Evolutionary conservation across 179 eudicot genomes (phyloP), one percentile per base, ranked within the genome.

Genomic region (Monotropa hypopitys): DNA sequence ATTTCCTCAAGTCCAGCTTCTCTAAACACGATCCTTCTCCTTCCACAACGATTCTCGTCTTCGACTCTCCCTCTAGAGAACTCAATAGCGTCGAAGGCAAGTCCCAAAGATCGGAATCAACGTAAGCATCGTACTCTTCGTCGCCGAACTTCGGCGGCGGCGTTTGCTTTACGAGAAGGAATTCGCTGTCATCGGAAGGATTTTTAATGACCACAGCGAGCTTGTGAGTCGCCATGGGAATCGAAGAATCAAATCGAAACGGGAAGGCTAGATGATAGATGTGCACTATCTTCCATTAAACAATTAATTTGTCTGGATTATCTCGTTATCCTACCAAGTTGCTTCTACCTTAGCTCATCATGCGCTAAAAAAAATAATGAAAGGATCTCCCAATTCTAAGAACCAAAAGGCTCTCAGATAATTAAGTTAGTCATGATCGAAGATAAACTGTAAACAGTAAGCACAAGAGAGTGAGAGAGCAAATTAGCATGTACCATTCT

Each of bases 71-170:
- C 65, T 86, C 84, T 6, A 81, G 65, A 2, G 80, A 40, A 56
- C 20, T 63, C 79, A 92, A 81, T 26, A 66, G 80, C 13, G 87
- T 62, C 20, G 86, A 85, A 35, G 98, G 98, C 77, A 94, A 73
- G 82, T 94, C 98, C 91, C 92, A 90, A 66, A 92, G 91, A 66
- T 92, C 89, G 75, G 96, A 92, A 86, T 94, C 98, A 40, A 83
- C 80, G 80, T 78, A 87, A 20, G 93, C 88, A 80, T 92, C 96
- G 82, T 92, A 92, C 78, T 93, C 98, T 26, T 86, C 80, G 77
- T 86, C 82, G 16, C 81, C 85, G 84, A 90, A 89, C 81, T 87
- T 84, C 0, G 87, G 91, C 1, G 98, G 98, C 26, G 87, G 95
- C 40, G 81, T 68, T 81, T 89, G 97, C 83, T 87, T 84, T 6